Evolutionary conservation across 1,139 yeast species (phyloP), one percentile per base, ranked within the genome.

Genomic region (Magnusiomyces ingens): DNA sequence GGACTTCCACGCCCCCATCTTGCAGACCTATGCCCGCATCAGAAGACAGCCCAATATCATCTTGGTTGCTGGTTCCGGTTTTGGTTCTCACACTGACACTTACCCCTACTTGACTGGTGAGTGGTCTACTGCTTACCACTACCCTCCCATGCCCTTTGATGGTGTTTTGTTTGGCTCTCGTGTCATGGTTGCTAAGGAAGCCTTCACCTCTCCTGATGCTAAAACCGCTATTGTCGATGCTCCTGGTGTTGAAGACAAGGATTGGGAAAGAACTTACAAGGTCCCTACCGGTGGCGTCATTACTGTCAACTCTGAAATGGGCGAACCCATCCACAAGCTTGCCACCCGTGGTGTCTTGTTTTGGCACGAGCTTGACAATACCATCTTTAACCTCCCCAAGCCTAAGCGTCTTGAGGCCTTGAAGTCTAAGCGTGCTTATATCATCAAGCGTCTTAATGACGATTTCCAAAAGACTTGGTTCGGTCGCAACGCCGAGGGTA

Each of bases 391-490:
- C 65, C 78, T 90, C 70, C 97, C 99, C 68, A 90, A 91, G 77
- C 81, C 82, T 71, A 93, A 93, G 75, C 75, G 94, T 60, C 75
- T 86, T 53, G 95, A 86, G 52, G 91, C 94, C 51, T 78, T 93
- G 67, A 79, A 73, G 65, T 80, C 86, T 65, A 90, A 90, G 83
- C 89, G 81, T 70, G 94, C 85, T 67, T 85, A 88, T 73, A 88
- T 93, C 64, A 89, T 90, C 68, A 73, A 77, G 62, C 85, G 81
- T 65, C 81, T 93, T 72, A 93, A 93, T 71, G 88, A 88, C 62
- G 99, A 94, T 72, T 91, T 78, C 81, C 98, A 91, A 76, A 93
- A 94, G 75, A 96, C 96, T 55, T 94, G 99, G 99, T 93, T 93
- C 68, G 94, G 88, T 65, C 78, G 77, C 65, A 84, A 85, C 64